phyloP scores from a whole-genome alignment of 805 yeast genomes.

The Starmerella floris region DNA sequence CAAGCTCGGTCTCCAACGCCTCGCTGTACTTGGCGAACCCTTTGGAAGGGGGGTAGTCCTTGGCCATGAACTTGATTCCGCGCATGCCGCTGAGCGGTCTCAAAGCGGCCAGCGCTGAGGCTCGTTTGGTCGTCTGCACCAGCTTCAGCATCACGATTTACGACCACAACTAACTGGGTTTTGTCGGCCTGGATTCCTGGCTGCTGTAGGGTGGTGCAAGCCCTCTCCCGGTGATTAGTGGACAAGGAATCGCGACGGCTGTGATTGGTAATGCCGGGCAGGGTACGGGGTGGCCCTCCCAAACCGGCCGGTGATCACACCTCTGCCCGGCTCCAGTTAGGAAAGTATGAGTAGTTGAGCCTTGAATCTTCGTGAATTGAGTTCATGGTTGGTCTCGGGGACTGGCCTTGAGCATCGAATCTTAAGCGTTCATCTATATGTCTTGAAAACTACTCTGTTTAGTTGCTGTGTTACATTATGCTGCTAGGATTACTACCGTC shows the following conservation, averaged over 20 bases:
- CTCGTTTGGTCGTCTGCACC: conserved; percentile 2
- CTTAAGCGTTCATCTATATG: too few species aligned
- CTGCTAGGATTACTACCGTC: too few species aligned
- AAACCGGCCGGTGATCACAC: too few species aligned
- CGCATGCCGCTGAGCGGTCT: conserved; percentile 5
- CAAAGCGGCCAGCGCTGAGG: conserved; percentile 1
- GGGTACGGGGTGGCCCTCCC: not conserved
- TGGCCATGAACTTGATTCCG: conserved; percentile 21
- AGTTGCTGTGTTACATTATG: too few species aligned
- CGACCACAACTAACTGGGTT: not conserved
- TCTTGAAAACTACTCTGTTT: too few species aligned
- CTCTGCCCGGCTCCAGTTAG: too few species aligned
- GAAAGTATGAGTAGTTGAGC: too few species aligned
- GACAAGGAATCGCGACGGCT: conserved; percentile 1
- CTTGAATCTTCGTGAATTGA: too few species aligned
- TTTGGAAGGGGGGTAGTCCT: conserved; percentile 25
- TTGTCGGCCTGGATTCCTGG: not conserved
- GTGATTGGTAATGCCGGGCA: conserved; percentile 5
- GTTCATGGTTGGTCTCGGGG: too few species aligned
- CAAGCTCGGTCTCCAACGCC: conserved; percentile 33
- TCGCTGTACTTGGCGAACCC: conserved; percentile 35
- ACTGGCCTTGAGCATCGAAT: too few species aligned
- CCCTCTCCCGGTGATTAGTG: not conserved
- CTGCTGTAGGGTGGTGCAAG: not conserved
- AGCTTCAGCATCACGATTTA: conserved; percentile 7